Base-by-base conservation (phyloP, 2,329 filamentous ascomycete species). In the Calonectria crousiana region DNA sequence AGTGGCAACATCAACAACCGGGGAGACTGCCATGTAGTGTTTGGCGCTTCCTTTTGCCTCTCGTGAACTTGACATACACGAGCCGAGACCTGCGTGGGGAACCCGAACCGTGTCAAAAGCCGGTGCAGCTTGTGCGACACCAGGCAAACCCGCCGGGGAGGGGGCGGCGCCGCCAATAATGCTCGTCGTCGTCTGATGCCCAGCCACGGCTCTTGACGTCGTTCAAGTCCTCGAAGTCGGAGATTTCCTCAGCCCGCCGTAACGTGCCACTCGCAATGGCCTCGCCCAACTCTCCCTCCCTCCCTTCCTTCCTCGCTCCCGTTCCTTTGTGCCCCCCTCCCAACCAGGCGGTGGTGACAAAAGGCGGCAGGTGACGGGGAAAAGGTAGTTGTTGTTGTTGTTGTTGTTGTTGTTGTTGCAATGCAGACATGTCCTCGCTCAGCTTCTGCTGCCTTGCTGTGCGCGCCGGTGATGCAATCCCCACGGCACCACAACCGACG, bases 211-310 rank as follows among this genome's bases (percentile, higher is more conserved):
- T 53, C 34, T 60, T 8, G 34, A 32, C 32, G 58, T 36, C 26
- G 41, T 65, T 4, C 30, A 34, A 30, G 52, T 64, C 58, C 44
- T 70, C 32, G 26, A 44, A n/a, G 20, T 70, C 68, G 68, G 68
- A 70, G 68, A 70, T 53, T 70, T 70, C 68, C 47, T 32, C 16
- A 30, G 34, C 26, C 68, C 68, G 41, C 44, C 34, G 68, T 70
- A 70, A 52, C 67, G 67, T 70, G 68, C 23, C 32, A 69, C 68
- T 34, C 26, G 30, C 53, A 62, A 69, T 13, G 34, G 34, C 34
- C 30, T 52, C 47, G 36, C 18, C 36, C n/a, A 18, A 5, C 18
- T 32, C 36, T n/a, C 26, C 23, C 52, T 28, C 51, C 16, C 8
- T 47, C 10, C 14, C 36, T 41, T 13, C 28, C 26, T 28, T 18